A percentile compares a stretch with the other conserved stretches of the same genome.
Conservation (phyloP, 2,329 filamentous ascomycete species). For the Hirsutella thompsonii region DNA sequence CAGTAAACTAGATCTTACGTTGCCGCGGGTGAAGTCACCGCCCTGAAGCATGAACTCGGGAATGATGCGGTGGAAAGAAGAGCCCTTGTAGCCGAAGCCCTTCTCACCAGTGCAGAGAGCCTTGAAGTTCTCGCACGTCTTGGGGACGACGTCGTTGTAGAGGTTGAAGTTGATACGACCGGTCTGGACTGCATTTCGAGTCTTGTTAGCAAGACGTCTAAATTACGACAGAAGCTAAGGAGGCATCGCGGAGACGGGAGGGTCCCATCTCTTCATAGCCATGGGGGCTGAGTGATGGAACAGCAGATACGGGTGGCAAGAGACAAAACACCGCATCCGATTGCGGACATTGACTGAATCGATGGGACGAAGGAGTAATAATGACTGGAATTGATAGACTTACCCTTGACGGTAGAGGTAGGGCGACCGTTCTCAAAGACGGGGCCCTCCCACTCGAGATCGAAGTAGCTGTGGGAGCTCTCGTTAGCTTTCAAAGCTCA, state of each 20-base stretch:
- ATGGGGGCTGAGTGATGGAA: too few species aligned
- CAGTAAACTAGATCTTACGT: conserved; percentile 44
- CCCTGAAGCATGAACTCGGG: conserved; percentile 92
- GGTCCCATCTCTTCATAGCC: too few species aligned
- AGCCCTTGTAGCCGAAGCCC: conserved; percentile 73
- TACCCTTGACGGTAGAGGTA: conserved; percentile 47
- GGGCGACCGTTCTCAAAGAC: conserved; percentile 46
- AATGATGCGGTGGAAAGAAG: conserved; percentile 87
- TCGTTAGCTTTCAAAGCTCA: too few species aligned
- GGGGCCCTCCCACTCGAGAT: conserved; percentile 60
- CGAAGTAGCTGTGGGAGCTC: conserved; percentile 47
- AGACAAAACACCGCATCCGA: neutral
- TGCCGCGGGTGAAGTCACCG: conserved; percentile 86
- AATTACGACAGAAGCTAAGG: neutral
- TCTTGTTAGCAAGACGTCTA: conserved; percentile 1
- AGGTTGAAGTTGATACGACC: conserved; percentile 85
- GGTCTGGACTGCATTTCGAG: conserved; percentile 41
- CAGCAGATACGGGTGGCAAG: too few species aligned
- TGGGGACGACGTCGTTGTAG: conserved; percentile 75
- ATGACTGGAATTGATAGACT: conserved; percentile 14
- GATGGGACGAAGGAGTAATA: too few species aligned
- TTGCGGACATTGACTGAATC: neutral
- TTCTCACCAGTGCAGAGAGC: conserved; percentile 70
- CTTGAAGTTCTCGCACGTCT: conserved; percentile 76
- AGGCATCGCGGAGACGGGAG: too few species aligned